Evolutionary conservation across 768 basidiomycete genomes (phyloP).

Genomic region (Mycena rebaudengoi): DNA sequence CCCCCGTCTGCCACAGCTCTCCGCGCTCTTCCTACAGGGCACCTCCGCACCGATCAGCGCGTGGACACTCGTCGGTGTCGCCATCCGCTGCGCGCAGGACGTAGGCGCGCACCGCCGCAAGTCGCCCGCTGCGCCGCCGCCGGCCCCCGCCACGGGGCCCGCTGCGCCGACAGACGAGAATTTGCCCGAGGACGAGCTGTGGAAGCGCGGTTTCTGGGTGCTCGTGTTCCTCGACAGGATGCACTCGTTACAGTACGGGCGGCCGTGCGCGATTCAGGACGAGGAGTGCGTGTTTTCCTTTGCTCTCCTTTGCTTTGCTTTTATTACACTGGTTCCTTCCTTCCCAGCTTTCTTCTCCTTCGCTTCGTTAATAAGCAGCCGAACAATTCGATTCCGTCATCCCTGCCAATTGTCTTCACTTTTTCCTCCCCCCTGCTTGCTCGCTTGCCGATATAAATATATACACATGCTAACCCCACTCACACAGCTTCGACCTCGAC

Average conservation of each 20-base stretch:
- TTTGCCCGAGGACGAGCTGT: constrained; percentile 79
- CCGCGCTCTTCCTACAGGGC: constrained; percentile 55
- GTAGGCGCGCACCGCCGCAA: constrained; percentile 71
- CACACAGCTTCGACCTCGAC: constrained; percentile 73
- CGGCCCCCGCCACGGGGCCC: no score
- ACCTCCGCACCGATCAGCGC: constrained; percentile 60
- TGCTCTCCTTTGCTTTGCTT: not conserved
- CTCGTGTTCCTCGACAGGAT: constrained; percentile 58
- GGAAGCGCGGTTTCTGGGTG: constrained; percentile 76
- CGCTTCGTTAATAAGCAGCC: no score
- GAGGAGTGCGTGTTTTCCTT: constrained; percentile 63
- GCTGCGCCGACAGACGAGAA: no score
- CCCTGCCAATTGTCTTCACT: no score
- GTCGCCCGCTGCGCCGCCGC: constrained; percentile 45
- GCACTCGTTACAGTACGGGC: constrained; percentile 61
- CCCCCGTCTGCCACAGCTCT: constrained; percentile 47
- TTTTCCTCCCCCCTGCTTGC: no score
- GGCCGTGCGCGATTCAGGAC: constrained; percentile 78
- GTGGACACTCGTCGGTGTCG: constrained; percentile 74
- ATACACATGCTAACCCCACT: no score
- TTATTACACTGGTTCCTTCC: not conserved
- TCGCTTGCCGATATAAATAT: no score
- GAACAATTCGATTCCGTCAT: no score
- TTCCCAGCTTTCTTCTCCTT: not conserved
- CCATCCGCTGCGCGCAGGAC: constrained; percentile 78